phyloP scores from a whole-genome alignment of 208 protist species.

The Porcisia hertigi region DNA sequence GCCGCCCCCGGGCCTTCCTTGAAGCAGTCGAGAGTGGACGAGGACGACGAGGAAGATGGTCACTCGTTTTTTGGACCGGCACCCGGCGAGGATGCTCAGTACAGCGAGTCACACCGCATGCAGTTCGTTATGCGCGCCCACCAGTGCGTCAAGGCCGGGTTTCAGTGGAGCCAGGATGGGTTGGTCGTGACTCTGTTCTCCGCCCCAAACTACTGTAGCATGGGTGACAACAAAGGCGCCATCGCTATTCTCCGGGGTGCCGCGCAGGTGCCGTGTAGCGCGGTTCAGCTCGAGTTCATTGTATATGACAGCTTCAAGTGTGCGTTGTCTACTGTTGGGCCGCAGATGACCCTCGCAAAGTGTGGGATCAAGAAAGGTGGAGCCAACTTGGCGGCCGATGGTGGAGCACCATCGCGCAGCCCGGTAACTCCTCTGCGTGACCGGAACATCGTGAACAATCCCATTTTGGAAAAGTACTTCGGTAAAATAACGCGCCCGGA shows the following conservation, averaged over 20 bases:
- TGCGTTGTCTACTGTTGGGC: constrained; percentile 6
- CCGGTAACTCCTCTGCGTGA: constrained; percentile 16
- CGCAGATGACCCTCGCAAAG: constrained; percentile 3
- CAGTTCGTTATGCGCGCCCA: constrained; percentile 95
- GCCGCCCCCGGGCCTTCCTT: constrained; percentile 26
- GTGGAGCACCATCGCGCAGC: background rate
- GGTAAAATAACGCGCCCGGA: constrained; percentile 5
- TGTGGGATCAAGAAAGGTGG: background rate
- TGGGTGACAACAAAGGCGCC: constrained; percentile 71
- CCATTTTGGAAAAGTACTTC: constrained; percentile 59
- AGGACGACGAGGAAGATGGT: background rate
- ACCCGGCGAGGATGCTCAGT: background rate
- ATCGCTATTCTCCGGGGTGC: constrained; percentile 64
- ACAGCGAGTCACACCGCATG: constrained; percentile 42
- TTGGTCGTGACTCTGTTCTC: constrained; percentile 80
- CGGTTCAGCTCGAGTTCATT: constrained; percentile 65
- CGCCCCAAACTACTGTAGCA: constrained; percentile 86
- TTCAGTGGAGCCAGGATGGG: constrained; percentile 57
- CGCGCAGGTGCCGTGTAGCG: constrained; percentile 35
- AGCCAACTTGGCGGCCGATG: constrained; percentile 3
- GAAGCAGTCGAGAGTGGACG: constrained; percentile 4
- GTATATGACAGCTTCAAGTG: constrained; percentile 56
- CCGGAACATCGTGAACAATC: constrained; percentile 51
- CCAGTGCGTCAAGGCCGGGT: constrained; percentile 92
- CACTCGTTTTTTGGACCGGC: background rate